Percentiles rank a stretch among this genome's conserved stretches.
Evolutionary conservation across 805 yeast genomes (phyloP).

Genomic region (Zygosaccharomyces siamensis): DNA sequence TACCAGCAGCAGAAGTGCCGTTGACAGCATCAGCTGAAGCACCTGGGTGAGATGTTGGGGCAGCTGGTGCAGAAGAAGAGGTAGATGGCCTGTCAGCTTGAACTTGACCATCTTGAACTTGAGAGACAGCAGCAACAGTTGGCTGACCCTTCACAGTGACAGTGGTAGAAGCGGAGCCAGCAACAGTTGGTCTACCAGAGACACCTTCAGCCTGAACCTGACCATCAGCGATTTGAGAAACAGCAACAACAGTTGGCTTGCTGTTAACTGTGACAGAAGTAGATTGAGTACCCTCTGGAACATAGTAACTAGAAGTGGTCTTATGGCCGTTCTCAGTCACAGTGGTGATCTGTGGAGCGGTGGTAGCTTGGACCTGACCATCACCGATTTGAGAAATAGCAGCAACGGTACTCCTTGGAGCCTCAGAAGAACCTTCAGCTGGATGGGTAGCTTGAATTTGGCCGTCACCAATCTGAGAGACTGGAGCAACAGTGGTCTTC

Average conservation of each 20-base stretch:
- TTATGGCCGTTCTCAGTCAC: constrained; percentile 52
- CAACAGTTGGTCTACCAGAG: constrained; percentile 21
- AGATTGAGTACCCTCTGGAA: constrained; percentile 30
- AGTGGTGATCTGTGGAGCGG: constrained; percentile 6
- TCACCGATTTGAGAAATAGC: constrained; percentile 42
- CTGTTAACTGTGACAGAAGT: constrained; percentile 31
- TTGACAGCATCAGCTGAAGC: constrained; percentile 26
- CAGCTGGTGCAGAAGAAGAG: constrained; percentile 17
- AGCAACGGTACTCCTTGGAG: constrained; percentile 32
- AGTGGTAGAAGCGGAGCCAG: constrained; percentile 27
- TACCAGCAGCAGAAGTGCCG: constrained; percentile 11
- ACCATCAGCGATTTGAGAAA: constrained; percentile 45
- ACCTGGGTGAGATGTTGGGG: constrained; percentile 18
- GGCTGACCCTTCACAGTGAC: constrained; percentile 32
- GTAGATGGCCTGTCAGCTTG: constrained; percentile 24
- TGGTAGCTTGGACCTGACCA: constrained; percentile 38
- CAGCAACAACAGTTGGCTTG: constrained; percentile 25
- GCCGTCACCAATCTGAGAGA: constrained; percentile 42
- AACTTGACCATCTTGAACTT: constrained; percentile 43
- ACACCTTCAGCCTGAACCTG: constrained; percentile 45
- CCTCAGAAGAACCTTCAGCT: constrained; percentile 16
- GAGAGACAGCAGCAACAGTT: constrained; percentile 31
- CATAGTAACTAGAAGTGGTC: constrained; percentile 31
- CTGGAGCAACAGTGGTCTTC: constrained; percentile 33
- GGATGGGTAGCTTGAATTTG: constrained; percentile 36